Evolutionary conservation across 495 filamentous ascomycete species (phyloP), one percentile per base, ranked within the genome.

Genomic region (Trichoderma reesei): DNA sequence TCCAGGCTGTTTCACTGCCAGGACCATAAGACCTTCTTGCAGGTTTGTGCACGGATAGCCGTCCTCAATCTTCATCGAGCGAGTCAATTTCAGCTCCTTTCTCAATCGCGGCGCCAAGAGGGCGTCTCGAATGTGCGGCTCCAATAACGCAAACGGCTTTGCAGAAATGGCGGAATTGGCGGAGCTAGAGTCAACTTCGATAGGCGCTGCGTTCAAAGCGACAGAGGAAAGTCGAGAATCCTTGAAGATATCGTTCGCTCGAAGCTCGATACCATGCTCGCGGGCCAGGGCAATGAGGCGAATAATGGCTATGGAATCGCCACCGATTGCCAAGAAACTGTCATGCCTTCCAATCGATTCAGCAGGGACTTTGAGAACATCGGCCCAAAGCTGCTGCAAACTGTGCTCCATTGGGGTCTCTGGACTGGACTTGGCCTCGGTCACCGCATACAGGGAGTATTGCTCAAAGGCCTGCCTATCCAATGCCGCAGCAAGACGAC

Each of bases 21-120:
- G 68, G 0, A 79, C 74, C 9, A 82, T 69, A 5, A 85, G 73
- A 16, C 78, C 82, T 64, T 84, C 82, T 67, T 82, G 78, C 3
- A 84, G 65, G 6, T 81, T 75, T 65, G 72, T 86, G 70, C 83
- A 86, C 1, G 84, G 85, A 65, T 39, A 61, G 6, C 20, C 36
- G 20, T 61, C 60, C 3, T 61, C 13, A 41, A 61, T 61, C 1
- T 68, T n/a, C 42, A 16, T 61, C 6, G 16, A 36, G 7, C 31
- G 31, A 20, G 41, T 20, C 33, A 44, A 37, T 13, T 38, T 34
- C n/a, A 60, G 18, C 10, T 62, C 26, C 8, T 5, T 34, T 42
- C 14, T 38, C 16, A 61, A 41, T 36, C 14, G 16, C 6, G 16
- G 11, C 3, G 60, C 41, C 10, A 26, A 41, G 10, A 60, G 14